These are phyloP conservation scores for Austroboletus niveus DNA, from an alignment of 1,284 basidiomycete genomes.

Conservation along the genomic window DNA sequence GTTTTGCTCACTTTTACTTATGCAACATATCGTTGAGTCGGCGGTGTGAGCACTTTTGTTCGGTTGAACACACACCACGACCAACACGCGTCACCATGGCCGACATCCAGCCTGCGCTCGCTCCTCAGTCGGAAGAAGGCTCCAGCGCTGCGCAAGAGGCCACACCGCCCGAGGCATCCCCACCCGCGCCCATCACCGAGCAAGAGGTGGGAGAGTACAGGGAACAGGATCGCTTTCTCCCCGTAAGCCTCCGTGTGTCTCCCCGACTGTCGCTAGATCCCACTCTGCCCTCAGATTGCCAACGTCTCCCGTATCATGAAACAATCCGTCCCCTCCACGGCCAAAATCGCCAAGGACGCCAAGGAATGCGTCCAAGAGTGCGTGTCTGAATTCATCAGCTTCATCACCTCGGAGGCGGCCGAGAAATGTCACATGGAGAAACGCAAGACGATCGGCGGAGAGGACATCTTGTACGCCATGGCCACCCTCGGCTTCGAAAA, in stretches of 20 bases:
- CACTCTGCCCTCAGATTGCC: conserved; percentile 64
- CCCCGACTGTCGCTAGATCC: not conserved
- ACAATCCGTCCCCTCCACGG: conserved; percentile 80
- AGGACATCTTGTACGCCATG: conserved; percentile 90
- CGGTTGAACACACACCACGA: not conserved
- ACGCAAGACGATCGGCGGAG: conserved; percentile 85
- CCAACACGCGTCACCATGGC: conserved; percentile 38
- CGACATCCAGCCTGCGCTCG: conserved; percentile 54
- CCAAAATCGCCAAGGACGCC: conserved; percentile 95
- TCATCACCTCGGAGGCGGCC: conserved; percentile 89
- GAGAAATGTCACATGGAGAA: conserved; percentile 89
- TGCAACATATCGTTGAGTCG: not conserved
- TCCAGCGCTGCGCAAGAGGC: conserved; percentile 37
- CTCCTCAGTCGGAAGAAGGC: conserved; percentile 50
- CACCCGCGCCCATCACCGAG: conserved; percentile 77
- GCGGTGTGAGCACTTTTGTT: conserved; percentile 3
- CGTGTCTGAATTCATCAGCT: conserved; percentile 94
- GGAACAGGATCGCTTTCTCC: conserved; percentile 89
- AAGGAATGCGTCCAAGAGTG: conserved; percentile 97
- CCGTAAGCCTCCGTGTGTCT: conserved; percentile 45
- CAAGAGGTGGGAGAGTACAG: conserved; percentile 89
- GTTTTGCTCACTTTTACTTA: not conserved
- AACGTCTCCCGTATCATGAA: conserved; percentile 98
- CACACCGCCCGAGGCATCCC: conserved; percentile 46
- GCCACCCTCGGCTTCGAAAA: conserved; percentile 91